phyloP scores from a whole-genome alignment of 169 alveolate species.

The Neospora caninum region DNA sequence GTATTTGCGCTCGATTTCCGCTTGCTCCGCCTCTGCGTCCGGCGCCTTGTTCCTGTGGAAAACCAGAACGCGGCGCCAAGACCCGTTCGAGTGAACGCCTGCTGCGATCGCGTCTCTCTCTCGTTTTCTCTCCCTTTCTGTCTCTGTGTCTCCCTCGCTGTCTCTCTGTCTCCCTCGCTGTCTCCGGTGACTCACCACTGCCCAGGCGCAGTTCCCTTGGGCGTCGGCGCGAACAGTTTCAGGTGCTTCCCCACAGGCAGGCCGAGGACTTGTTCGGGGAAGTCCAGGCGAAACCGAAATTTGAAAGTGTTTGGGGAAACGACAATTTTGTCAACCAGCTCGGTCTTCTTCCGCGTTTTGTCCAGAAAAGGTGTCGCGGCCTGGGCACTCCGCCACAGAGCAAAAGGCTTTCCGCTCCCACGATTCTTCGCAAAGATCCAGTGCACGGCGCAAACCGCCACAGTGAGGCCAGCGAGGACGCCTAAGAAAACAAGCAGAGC shows the following conservation, averaged over 20 bases:
- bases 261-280: conserved; percentile 60
- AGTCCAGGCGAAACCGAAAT: conserved; percentile 71
- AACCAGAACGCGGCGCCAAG: not conserved
- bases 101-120: not conserved
- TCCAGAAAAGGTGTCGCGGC: conserved; percentile 26
- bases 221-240: conserved; percentile 58
- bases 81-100: not conserved
- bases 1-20: conserved; percentile 72
- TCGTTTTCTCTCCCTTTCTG: not conserved
- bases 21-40: conserved; percentile 52
- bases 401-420: no score
- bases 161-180: not conserved
- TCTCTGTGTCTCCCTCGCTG: not conserved
- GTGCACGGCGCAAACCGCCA: no score
- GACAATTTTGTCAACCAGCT: conserved; percentile 63
- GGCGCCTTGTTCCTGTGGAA: conserved; percentile 62
- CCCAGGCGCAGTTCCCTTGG: not conserved
- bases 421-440: no score
- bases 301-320: conserved; percentile 75
- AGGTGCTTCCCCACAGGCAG: conserved; percentile 74
- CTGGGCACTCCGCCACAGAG: no score
- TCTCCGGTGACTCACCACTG: conserved; percentile 10
- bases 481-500: no score
- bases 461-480: no score
- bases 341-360: conserved; percentile 54